Evolutionary conservation across 2,329 filamentous ascomycete genomes (phyloP), one percentile per base, ranked within the genome.

Genomic region (Fusarium nelsonii): DNA sequence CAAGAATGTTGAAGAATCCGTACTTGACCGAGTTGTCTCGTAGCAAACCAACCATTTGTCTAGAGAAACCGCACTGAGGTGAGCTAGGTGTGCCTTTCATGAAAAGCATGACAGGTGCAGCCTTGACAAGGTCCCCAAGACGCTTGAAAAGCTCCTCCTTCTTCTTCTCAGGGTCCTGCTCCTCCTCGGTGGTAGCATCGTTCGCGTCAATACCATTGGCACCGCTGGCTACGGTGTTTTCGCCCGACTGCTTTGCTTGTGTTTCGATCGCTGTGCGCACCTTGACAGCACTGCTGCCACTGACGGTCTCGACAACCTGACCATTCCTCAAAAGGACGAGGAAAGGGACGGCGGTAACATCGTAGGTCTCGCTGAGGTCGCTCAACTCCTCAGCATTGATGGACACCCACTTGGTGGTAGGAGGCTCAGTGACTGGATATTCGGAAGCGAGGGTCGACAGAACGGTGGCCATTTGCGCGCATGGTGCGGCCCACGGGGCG

Each of bases 1-100:
- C 96, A 74, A 99, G 82, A 69, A 99, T 99, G 78, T 99, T 98
- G 85, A 99, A 99, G 85, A 99, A 99, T 20, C 96, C 96, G 79
- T 98, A 99, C 78, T 97, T 93, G 64, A 99, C 92, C 50, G 91
- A 91, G 77, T 93, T 91, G 81, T 98, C 95, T 53, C 96, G 88
- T 74, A 99, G 82, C 46, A 99, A 88, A 28, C 84, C 90, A 43
- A 99, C 96, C 44, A 97, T 83, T 82, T 97, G 94, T 72, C 95
- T 85, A 71, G 93, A 97, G 82, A 99, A 99, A 4, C 96, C 94
- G 76, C 94, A 97, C 80, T 97, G 92, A 2, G 94, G 94, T 33
- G 89, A 87, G 70, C 90, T 92, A 0, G 94, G 94, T 4, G 93
- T 97, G n/a, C 94, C 94, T 83, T 97, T 97, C 93, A 97, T 97